These are phyloP conservation scores for Ustilago curta DNA, from an alignment of 1,284 basidiomycete species.

Conservation along the genomic window DNA sequence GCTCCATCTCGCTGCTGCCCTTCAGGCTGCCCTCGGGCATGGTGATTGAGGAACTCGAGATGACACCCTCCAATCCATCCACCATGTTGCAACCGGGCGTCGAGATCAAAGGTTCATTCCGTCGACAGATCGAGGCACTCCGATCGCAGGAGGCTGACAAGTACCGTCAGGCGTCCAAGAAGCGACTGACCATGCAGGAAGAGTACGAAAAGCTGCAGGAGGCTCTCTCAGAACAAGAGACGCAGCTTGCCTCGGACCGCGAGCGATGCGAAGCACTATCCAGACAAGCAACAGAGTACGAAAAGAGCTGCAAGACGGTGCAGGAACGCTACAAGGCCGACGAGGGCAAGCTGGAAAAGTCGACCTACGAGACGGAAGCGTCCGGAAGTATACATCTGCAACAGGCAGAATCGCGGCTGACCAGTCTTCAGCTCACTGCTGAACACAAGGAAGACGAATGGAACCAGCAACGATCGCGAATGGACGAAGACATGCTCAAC, in stretches of 20 bases:
- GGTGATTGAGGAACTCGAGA: conserved; percentile 55
- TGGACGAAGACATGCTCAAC: conserved; percentile 58
- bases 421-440: conserved; percentile 46
- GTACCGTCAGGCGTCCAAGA: conserved; percentile 51
- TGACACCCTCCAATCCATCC: conserved; percentile 44
- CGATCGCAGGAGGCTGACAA: conserved; percentile 47
- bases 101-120: conserved; percentile 52
- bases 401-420: conserved; percentile 46
- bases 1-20: conserved; percentile 56
- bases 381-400: conserved; percentile 49
- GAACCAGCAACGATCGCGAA: conserved; percentile 42
- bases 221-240: conserved; percentile 36
- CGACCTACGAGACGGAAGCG: conserved; percentile 50
- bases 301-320: conserved; percentile 53
- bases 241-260: conserved; percentile 38
- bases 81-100: conserved; percentile 61
- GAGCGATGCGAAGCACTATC: conserved; percentile 41
- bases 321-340: conserved; percentile 53
- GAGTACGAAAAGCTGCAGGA: conserved; percentile 54
- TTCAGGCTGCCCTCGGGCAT: conserved; percentile 41
- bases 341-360: conserved; percentile 47
- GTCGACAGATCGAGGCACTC: conserved; percentile 45
- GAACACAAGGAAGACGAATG: conserved; percentile 54
- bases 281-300: conserved; percentile 46
- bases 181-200: conserved; percentile 55